Percentiles rank a stretch among this genome's conserved stretches.
These are phyloP conservation scores for Euphrasia arctica DNA, from an alignment of 305 asterid species.

Conservation along the genomic window DNA sequence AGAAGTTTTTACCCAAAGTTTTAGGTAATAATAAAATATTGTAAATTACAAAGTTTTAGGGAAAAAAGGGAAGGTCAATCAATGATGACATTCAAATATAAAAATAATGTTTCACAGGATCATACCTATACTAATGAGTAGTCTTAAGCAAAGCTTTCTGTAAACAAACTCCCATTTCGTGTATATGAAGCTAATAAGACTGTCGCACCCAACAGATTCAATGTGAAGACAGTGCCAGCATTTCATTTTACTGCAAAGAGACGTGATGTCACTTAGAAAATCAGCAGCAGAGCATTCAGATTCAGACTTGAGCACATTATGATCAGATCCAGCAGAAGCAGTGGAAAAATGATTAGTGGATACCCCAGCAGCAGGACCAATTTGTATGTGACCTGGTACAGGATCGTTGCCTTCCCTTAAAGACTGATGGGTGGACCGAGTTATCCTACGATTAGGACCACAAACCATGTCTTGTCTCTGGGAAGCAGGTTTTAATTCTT, in stretches of 20 bases:
- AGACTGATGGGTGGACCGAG: conserved; percentile 68
- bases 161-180: conserved; percentile 78
- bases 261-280: conserved; percentile 41
- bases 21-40: not conserved
- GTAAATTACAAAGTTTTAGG: conserved; percentile 6
- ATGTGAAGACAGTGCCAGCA: conserved; percentile 80
- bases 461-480: conserved; percentile 31
- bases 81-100: not conserved
- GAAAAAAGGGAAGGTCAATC: conserved; percentile 13
- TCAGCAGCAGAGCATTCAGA: conserved; percentile 38
- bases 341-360: conserved; percentile 32
- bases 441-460: conserved; percentile 54
- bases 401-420: conserved; percentile 40
- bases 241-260: conserved; percentile 54
- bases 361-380: conserved; percentile 30
- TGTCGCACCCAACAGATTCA: conserved; percentile 50
- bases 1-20: conserved; percentile 5
- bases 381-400: conserved; percentile 31
- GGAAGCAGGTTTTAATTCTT: conserved; percentile 42
- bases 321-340: conserved; percentile 32
- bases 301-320: conserved; percentile 28
- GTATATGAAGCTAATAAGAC: conserved; percentile 44
- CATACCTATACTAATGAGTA: conserved; percentile 72
- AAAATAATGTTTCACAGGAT: conserved; percentile 15
- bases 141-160: conserved; percentile 57